Base-by-base conservation (phyloP, 306 rosid species). In the Sophora flavescens region DNA sequence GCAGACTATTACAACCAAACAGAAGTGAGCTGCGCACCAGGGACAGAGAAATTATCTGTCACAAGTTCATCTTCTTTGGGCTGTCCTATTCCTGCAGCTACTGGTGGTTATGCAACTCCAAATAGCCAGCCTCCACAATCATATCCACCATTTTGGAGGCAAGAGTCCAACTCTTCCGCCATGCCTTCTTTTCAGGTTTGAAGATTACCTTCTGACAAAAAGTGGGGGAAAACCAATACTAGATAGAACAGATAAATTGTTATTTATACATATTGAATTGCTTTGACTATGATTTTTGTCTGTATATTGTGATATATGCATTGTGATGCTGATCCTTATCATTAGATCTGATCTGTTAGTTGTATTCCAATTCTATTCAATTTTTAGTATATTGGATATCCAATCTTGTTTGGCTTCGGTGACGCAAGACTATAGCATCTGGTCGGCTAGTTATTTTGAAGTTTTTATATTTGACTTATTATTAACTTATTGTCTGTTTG, bases 11-110 rank as follows among this genome's bases (percentile, higher is more conserved):
- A 96, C 91, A 88, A 74, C 82, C 98, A 91, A 84, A 87, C 97
- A 38, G 99, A 96, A 87, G 99, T 95, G 68, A 92, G 96, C 83
- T 92, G 99, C 73, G 99, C 99, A 48, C 99, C 99, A 78, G 99
- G 99, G 80, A 96, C 99, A 16, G 99, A 96, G 81, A 92, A 91
- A 81, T 76, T 87, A 62, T 84, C 96, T 76, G 92, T 85, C 66
- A 50, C 92, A 54, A 85, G 80, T 78, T 77, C 91, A 64, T 86
- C 96, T 76, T 77, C 84, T 77, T 68, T 76, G 78, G 89, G 85
- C n/a, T 80, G 87, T 77, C 68, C 91, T 6, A 80, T 84, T 81
- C 89, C 96, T 76, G 86, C 87, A 71, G 87, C 63, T 47, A 72
- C 89, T 33, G 69, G 88, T 73, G 84, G 89, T 63, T 89, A 88